Percentiles rank a stretch among this genome's conserved stretches.
Conservation (phyloP, 768 basidiomycete genomes). For the Steccherinum ochraceum region DNA sequence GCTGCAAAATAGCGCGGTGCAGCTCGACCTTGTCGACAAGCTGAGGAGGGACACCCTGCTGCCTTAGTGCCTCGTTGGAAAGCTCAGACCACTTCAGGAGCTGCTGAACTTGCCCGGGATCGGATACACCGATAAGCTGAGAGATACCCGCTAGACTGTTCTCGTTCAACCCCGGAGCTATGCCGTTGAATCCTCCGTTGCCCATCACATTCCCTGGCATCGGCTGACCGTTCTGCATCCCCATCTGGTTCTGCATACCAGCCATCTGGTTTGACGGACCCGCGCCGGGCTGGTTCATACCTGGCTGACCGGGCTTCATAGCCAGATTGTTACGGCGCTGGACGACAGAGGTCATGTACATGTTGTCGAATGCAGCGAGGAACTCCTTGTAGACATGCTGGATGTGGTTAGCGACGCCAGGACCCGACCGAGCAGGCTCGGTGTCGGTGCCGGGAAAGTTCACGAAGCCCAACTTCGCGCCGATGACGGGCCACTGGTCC, state of each 20-base stretch:
- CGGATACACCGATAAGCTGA: slow-evolving; percentile 10
- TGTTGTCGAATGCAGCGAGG: slow-evolving; percentile 48
- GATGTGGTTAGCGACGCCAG: slow-evolving; percentile 54
- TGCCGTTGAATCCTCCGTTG: neutral
- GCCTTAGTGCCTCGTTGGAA: slow-evolving; percentile 46
- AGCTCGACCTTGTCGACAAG: slow-evolving; percentile 53
- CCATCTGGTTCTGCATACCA: neutral
- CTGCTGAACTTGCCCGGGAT: slow-evolving; percentile 33
- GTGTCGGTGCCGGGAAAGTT: slow-evolving; percentile 55
- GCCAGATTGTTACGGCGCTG: no score
- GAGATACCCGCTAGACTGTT: slow-evolving; percentile 2
- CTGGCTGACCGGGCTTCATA: neutral
- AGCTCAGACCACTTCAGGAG: slow-evolving; percentile 43
- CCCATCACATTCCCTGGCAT: neutral
- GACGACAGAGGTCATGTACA: slow-evolving; percentile 13
- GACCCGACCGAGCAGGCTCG: slow-evolving; percentile 58
- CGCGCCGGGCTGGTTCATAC: neutral
- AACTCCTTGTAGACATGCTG: slow-evolving; percentile 55
- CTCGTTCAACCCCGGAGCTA: neutral
- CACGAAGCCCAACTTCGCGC: slow-evolving; percentile 59
- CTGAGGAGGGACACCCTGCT: slow-evolving; percentile 39
- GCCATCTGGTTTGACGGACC: neutral
- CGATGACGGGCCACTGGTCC: slow-evolving; percentile 62
- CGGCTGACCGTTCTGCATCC: neutral
- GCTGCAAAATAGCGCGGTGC: slow-evolving; percentile 33